Percentiles rank a stretch among this genome's conserved stretches.
These are phyloP conservation scores for Grammothele lineata DNA, from an alignment of 768 basidiomycete genomes.

Conservation along the genomic window DNA sequence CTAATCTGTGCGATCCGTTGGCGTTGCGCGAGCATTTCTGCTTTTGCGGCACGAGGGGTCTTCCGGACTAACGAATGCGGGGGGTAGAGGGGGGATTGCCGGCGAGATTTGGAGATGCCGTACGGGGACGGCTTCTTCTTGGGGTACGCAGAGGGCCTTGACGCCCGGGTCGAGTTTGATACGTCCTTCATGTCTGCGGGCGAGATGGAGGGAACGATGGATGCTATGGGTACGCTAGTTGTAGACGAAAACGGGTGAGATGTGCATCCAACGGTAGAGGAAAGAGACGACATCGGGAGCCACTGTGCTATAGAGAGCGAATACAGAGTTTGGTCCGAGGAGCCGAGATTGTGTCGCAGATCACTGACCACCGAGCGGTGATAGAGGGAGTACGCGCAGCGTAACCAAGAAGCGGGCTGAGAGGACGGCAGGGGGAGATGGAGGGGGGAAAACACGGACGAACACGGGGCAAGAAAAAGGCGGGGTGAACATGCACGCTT, in stretches of 20 bases:
- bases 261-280: not conserved
- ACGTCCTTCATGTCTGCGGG: constrained; percentile 72
- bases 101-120: constrained; percentile 69
- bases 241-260: constrained; percentile 11
- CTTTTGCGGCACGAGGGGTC: constrained; percentile 64
- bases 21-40: constrained; percentile 55
- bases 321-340: no score
- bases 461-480: not conserved
- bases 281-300: constrained; percentile 7
- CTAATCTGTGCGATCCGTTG: constrained; percentile 67
- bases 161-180: constrained; percentile 56
- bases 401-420: constrained; percentile 6
- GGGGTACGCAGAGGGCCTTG: constrained; percentile 65
- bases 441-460: constrained; percentile 6
- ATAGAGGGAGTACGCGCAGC: not conserved
- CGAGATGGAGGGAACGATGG: constrained; percentile 3
- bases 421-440: constrained; percentile 11
- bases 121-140: constrained; percentile 84
- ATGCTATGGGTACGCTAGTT: constrained; percentile 9
- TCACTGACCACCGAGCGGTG: no score
- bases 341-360: no score
- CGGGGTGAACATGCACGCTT: constrained; percentile 12
- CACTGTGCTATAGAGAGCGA: constrained; percentile 1
- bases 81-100: constrained; percentile 38
- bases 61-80: constrained; percentile 49